phyloP scores from a whole-genome alignment of 495 filamentous ascomycete genomes.

The Aspergillus saccharolyticus region DNA sequence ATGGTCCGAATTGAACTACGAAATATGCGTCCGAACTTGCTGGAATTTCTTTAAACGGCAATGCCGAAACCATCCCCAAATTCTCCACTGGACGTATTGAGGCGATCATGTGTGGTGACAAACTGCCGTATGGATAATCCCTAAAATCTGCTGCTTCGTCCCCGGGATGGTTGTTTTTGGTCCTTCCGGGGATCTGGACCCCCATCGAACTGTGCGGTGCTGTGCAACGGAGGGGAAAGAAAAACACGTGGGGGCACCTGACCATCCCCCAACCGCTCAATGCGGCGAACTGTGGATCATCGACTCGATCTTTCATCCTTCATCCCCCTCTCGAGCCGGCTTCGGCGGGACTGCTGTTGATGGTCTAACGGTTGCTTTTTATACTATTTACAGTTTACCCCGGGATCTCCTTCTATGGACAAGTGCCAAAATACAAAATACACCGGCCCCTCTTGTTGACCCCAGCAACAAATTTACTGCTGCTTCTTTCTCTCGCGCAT shows the following conservation, averaged over 20 bases:
- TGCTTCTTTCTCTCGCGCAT: constrained; percentile 56
- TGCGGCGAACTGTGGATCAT: neutral
- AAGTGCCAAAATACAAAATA: neutral
- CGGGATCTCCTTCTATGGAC: neutral
- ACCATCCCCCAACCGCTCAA: neutral
- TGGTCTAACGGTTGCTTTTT: neutral
- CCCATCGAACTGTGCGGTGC: neutral
- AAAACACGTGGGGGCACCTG: constrained; percentile 2
- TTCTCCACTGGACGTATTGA: neutral
- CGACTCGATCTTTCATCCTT: neutral
- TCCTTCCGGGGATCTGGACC: neutral
- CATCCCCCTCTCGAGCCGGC: neutral
- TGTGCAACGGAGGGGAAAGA: neutral
- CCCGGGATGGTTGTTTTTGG: neutral
- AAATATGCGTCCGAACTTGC: neutral
- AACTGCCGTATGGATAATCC: too few species aligned
- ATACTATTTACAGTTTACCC: constrained; percentile 1
- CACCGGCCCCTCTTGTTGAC: neutral
- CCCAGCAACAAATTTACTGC: neutral
- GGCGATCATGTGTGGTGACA: too few species aligned
- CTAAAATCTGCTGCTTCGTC: neutral
- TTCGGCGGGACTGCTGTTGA: neutral
- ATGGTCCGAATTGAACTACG: neutral
- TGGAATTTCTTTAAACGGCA: neutral
- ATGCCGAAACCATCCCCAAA: neutral